Percentiles rank a stretch among this genome's conserved stretches.
These are phyloP conservation scores for Collariella sp. DNA, from an alignment of 495 filamentous ascomycete species.

Conservation along the genomic window DNA sequence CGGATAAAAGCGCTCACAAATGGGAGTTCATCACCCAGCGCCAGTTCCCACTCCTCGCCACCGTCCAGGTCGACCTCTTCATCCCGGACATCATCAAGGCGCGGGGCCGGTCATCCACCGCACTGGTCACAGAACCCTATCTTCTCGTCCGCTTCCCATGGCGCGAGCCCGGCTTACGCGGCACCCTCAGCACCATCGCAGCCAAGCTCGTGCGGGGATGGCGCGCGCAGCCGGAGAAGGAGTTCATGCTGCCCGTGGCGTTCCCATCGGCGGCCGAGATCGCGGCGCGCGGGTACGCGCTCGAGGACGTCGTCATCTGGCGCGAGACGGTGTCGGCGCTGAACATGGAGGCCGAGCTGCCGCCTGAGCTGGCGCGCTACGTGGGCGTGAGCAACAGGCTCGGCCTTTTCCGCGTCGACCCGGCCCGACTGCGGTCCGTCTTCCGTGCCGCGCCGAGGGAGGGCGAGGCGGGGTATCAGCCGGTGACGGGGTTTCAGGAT, in stretches of 20 bases:
- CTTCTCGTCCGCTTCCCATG: conserved; percentile 55
- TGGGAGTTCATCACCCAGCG: conserved; percentile 82
- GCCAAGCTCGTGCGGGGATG: conserved; percentile 40
- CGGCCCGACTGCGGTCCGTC: conserved; percentile 54
- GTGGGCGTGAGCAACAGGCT: conserved; percentile 56
- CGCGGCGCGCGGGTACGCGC: conserved; percentile 47
- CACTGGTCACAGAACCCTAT: conserved; percentile 41
- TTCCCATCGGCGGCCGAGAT: conserved; percentile 48
- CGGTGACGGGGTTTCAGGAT: conserved; percentile 74
- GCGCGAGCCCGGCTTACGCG: conserved; percentile 38
- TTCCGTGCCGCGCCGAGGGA: conserved; percentile 66
- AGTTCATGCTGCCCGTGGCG: conserved; percentile 57
- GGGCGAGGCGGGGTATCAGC: conserved; percentile 62
- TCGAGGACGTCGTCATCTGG: conserved; percentile 67
- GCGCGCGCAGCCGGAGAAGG: conserved; percentile 38
- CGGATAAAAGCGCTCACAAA: conserved; percentile 40
- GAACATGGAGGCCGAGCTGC: conserved; percentile 44
- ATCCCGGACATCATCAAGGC: conserved; percentile 55
- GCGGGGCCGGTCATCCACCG: conserved; percentile 30
- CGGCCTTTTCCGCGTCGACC: conserved; percentile 64
- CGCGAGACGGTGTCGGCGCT: conserved; percentile 59
- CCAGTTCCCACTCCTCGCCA: conserved; percentile 61
- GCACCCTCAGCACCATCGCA: conserved; percentile 29
- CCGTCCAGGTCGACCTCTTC: conserved; percentile 70
- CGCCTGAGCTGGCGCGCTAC: conserved; percentile 46